Evolutionary conservation across 169 alveolate genomes (phyloP).

Genomic region (Plasmodium cynomolgi): DNA sequence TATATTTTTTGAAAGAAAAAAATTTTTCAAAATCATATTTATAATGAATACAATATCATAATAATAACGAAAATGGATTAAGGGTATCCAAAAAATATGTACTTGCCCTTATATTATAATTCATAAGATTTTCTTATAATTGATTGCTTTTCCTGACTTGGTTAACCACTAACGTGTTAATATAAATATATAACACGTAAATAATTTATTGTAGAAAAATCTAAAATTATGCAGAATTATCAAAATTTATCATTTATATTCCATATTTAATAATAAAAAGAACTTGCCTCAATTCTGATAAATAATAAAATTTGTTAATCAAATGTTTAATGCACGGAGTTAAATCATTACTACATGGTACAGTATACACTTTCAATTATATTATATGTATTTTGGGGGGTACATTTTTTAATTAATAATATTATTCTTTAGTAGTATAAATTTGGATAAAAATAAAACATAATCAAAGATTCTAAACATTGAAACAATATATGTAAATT

Average conservation of each 20-base stretch:
- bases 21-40: too few relatives aligned
- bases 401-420: too few relatives aligned
- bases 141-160: not conserved
- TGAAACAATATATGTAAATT: not conserved
- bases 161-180: not conserved
- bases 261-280: not conserved
- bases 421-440: too few relatives aligned
- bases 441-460: not conserved
- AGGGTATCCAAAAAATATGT: not conserved
- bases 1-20: too few relatives aligned
- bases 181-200: not conserved
- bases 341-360: not conserved
- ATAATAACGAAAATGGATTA: not conserved
- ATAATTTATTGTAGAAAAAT: too few relatives aligned
- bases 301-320: not conserved
- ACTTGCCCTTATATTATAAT: not conserved
- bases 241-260: not conserved
- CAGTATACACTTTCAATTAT: not conserved
- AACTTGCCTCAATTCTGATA: not conserved
- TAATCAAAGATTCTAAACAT: too few relatives aligned
- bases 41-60: too few relatives aligned
- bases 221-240: too few relatives aligned
- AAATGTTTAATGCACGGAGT: not conserved
- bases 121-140: not conserved
- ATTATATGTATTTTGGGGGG: too few relatives aligned